phyloP scores from a whole-genome alignment of 1,284 basidiomycete genomes.

The Thecaphora frezii region DNA sequence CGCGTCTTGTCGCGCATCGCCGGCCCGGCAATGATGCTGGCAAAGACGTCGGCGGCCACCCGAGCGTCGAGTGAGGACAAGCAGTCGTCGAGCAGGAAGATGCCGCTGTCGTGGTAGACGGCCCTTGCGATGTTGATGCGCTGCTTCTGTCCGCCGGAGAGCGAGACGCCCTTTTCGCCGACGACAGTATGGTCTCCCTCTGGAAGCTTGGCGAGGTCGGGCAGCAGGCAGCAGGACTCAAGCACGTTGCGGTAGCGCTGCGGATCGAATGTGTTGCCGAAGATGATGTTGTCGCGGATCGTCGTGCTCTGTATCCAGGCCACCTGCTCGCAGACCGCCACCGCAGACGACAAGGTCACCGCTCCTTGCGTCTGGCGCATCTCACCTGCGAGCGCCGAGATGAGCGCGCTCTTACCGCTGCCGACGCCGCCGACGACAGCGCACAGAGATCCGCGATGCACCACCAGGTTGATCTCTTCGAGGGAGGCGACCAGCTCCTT shows the following conservation, averaged over 20 bases:
- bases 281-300: constrained; percentile 64
- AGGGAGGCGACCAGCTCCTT: too few relatives aligned
- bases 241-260: constrained; percentile 62
- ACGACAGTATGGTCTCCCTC: constrained; percentile 72
- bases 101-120: constrained; percentile 71
- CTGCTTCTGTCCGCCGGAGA: constrained; percentile 68
- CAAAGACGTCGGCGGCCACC: constrained; percentile 58
- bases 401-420: constrained; percentile 52
- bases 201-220: constrained; percentile 72
- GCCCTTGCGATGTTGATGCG: constrained; percentile 73
- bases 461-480: too few relatives aligned
- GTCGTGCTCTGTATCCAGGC: constrained; percentile 88
- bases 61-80: constrained; percentile 66
- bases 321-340: constrained; percentile 79
- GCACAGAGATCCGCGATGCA: too few relatives aligned
- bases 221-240: constrained; percentile 50
- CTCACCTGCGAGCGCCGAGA: constrained; percentile 54
- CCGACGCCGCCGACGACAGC: constrained; percentile 58
- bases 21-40: constrained; percentile 51
- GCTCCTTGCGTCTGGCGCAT: constrained; percentile 45
- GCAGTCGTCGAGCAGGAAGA: constrained; percentile 72
- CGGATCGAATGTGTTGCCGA: constrained; percentile 63
- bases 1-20: constrained; percentile 42
- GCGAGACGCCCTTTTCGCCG: constrained; percentile 64
- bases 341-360: constrained; percentile 50